Conservation (phyloP, 305 asterid species). For the Fraxinus velutina region DNA sequence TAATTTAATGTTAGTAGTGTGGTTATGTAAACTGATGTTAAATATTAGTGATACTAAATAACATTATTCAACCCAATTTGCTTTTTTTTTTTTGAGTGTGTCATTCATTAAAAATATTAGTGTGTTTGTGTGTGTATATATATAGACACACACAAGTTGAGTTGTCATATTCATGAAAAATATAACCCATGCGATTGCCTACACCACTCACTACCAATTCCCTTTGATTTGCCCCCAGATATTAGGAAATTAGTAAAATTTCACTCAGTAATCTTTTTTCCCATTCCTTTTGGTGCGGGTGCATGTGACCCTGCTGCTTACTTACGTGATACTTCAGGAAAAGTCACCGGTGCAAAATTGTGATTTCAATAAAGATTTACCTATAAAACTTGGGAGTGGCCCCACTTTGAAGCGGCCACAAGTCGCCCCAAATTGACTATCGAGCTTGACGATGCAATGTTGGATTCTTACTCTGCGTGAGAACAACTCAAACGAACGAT, state of each 20-base stretch:
- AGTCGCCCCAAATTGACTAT: constrained; percentile 78
- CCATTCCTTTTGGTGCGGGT: background rate
- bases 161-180: background rate
- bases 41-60: too few species aligned
- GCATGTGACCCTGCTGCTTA: background rate
- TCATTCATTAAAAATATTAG: too few species aligned
- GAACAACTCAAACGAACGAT: constrained; percentile 59
- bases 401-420: constrained; percentile 69
- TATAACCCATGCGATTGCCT: background rate
- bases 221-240: background rate
- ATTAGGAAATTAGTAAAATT: background rate
- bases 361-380: constrained; percentile 8
- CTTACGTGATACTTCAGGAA: background rate
- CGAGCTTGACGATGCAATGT: constrained; percentile 76
- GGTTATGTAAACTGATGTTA: too few species aligned
- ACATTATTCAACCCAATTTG: too few species aligned
- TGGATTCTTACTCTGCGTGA: constrained; percentile 63
- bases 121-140: too few species aligned
- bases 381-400: constrained; percentile 25
- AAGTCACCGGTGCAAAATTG: background rate
- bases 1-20: too few species aligned
- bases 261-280: background rate
- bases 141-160: too few species aligned
- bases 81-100: too few species aligned
- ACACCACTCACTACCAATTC: background rate